Evolutionary conservation across 2,329 filamentous ascomycete genomes (phyloP).

Genomic region (Camillea tinctor): DNA sequence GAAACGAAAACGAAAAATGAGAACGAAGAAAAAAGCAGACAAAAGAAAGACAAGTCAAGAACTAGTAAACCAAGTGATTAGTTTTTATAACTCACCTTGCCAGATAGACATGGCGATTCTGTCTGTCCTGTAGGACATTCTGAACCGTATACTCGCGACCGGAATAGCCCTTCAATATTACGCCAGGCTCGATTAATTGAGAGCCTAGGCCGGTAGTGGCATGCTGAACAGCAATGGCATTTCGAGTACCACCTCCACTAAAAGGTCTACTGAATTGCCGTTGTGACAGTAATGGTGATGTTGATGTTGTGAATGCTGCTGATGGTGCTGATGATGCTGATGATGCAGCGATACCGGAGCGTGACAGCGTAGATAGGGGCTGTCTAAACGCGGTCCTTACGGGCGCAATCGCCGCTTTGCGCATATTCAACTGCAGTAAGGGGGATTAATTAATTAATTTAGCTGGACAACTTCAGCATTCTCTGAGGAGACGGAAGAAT

Average conservation of each 20-base stretch:
- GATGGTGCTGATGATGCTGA: constrained; percentile 7
- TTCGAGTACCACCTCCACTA: constrained; percentile 18
- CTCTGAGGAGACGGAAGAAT: not conserved
- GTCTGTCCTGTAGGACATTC: constrained; percentile 35
- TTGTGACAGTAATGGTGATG: no score
- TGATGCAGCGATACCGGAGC: constrained; percentile 24
- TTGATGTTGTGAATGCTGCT: constrained; percentile 16
- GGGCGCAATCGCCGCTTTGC: constrained; percentile 26
- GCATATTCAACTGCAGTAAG: constrained; percentile 19
- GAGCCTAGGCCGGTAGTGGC: constrained; percentile 10
- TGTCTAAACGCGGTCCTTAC: constrained; percentile 29
- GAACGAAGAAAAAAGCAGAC: no score
- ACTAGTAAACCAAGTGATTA: no score
- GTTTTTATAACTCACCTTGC: no score
- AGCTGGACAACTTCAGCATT: not conserved
- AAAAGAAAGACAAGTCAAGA: no score
- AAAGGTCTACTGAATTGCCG: constrained; percentile 19
- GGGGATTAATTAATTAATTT: no score
- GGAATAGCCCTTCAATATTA: constrained; percentile 31
- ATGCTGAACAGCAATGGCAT: constrained; percentile 28
- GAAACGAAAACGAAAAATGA: no score
- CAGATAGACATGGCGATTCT: constrained; percentile 35
- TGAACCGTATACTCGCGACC: constrained; percentile 33
- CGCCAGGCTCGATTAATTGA: constrained; percentile 27
- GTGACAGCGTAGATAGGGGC: constrained; percentile 24